A percentile compares a stretch with the other conserved stretches of the same genome.
These are phyloP conservation scores for Yamadazyma pseudoaaseri DNA, from an alignment of 1,139 yeast species.

Conservation along the genomic window DNA sequence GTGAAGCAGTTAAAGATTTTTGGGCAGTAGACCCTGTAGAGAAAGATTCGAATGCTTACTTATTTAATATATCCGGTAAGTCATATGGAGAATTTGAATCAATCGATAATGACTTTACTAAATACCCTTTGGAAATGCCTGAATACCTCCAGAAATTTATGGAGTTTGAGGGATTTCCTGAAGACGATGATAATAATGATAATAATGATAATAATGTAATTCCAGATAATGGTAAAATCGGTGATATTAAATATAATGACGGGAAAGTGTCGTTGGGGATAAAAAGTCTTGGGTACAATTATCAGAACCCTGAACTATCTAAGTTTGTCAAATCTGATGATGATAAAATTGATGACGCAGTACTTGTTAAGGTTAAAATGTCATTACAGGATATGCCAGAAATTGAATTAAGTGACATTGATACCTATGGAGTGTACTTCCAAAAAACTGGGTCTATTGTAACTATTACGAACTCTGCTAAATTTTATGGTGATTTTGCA, in stretches of 20 bases:
- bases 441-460: conserved; percentile 68
- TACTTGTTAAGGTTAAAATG: conserved; percentile 25
- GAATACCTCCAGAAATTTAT: conserved; percentile 38
- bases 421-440: conserved; percentile 67
- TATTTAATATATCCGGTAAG: conserved; percentile 52
- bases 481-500: conserved; percentile 63
- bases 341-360: conserved; percentile 30
- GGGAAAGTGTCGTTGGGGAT: conserved; percentile 29
- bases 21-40: conserved; percentile 42
- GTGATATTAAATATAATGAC: conserved; percentile 9
- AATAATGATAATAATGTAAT: conserved; percentile 6
- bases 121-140: conserved; percentile 36
- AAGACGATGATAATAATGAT: conserved; percentile 18
- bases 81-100: conserved; percentile 45
- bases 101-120: conserved; percentile 9
- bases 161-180: conserved; percentile 24
- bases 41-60: conserved; percentile 28
- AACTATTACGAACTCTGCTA: conserved; percentile 64
- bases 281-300: conserved; percentile 24
- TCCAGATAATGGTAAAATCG: conserved; percentile 2
- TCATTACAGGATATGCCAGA: conserved; percentile 41
- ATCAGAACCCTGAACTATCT: conserved; percentile 19
- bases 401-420: conserved; percentile 42
- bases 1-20: conserved; percentile 41
- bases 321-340: conserved; percentile 14